phyloP scores from a whole-genome alignment of 352 stramenopile genomes.

The Globisporangium heterothallicum region DNA sequence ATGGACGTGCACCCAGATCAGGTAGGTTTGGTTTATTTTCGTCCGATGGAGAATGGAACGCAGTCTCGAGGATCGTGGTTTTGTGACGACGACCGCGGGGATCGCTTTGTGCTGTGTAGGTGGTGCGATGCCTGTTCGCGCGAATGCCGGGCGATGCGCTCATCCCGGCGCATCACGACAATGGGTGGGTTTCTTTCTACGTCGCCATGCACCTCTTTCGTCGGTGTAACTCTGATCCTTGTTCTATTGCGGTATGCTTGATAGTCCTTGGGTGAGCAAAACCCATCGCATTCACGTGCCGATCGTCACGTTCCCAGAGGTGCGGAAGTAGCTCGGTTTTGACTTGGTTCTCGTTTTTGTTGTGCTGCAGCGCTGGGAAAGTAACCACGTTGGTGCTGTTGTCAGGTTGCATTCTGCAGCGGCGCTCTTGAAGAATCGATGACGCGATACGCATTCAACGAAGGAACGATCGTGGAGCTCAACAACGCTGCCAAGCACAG shows the following conservation, averaged over 20 bases:
- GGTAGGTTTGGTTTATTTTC: constrained; percentile 7
- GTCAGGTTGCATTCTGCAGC: constrained; percentile 45
- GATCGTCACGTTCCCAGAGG: constrained; percentile 75
- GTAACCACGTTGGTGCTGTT: too few species aligned
- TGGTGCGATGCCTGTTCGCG: constrained; percentile 92
- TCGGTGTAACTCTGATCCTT: too few species aligned
- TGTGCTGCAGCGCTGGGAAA: too few species aligned
- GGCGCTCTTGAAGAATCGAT: constrained; percentile 46
- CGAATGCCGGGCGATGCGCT: constrained; percentile 88
- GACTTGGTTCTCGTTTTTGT: not conserved
- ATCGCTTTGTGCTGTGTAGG: too few species aligned
- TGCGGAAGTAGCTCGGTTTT: not conserved
- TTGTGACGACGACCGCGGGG: not conserved
- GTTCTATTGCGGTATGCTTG: not conserved
- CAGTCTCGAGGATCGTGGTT: too few species aligned
- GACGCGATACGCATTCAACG: constrained; percentile 80
- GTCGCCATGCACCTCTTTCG: too few species aligned
- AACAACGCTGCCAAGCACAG: constrained; percentile 96
- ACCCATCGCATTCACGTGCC: constrained; percentile 94
- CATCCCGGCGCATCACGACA: constrained; percentile 96
- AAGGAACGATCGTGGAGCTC: constrained; percentile 93
- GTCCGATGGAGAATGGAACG: not conserved
- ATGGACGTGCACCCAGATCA: constrained; percentile 39
- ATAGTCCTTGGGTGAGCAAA: constrained; percentile 83
- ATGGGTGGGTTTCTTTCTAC: constrained; percentile 66